Evolutionary conservation across 805 yeast genomes (phyloP).

Genomic region (Myxozyma neotropica): DNA sequence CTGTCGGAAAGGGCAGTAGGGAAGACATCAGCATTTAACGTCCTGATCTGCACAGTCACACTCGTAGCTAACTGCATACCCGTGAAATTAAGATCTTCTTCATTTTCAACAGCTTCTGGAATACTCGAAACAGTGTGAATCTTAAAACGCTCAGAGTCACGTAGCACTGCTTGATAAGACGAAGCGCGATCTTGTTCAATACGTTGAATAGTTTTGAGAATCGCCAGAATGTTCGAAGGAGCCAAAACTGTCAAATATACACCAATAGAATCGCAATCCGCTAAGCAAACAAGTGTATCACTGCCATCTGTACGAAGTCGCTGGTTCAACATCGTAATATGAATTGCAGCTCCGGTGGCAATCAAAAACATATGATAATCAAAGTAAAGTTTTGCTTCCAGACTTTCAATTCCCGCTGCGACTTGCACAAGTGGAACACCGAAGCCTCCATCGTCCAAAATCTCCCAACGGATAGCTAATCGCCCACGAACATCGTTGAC

Average conservation of each 20-base stretch:
- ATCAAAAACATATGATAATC: conserved; percentile 86
- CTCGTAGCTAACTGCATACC: conserved; percentile 57
- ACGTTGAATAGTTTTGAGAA: conserved; percentile 67
- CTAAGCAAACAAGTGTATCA: conserved; percentile 54
- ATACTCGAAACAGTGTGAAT: conserved; percentile 37
- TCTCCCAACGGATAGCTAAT: conserved; percentile 73
- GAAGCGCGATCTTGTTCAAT: conserved; percentile 71
- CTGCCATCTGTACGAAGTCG: conserved; percentile 48
- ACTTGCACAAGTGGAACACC: conserved; percentile 70
- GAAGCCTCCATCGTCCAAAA: conserved; percentile 42
- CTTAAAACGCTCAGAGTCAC: conserved; percentile 53
- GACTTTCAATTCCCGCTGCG: conserved; percentile 56
- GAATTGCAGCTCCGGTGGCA: conserved; percentile 52
- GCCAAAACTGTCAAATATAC: conserved; percentile 80
- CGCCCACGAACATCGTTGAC: conserved; percentile 56
- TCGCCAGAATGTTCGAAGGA: conserved; percentile 79
- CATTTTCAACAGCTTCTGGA: neutral
- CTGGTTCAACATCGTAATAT: conserved; percentile 68
- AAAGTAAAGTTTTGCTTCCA: conserved; percentile 67
- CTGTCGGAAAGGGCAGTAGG: conserved; percentile 82
- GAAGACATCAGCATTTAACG: conserved; percentile 62
- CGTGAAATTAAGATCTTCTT: neutral
- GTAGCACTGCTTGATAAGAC: conserved; percentile 74
- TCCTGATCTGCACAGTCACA: conserved; percentile 62
- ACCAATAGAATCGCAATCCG: conserved; percentile 52